Evolutionary conservation across 805 yeast genomes (phyloP).

Genomic region (Hanseniaspora jakobsenii): DNA sequence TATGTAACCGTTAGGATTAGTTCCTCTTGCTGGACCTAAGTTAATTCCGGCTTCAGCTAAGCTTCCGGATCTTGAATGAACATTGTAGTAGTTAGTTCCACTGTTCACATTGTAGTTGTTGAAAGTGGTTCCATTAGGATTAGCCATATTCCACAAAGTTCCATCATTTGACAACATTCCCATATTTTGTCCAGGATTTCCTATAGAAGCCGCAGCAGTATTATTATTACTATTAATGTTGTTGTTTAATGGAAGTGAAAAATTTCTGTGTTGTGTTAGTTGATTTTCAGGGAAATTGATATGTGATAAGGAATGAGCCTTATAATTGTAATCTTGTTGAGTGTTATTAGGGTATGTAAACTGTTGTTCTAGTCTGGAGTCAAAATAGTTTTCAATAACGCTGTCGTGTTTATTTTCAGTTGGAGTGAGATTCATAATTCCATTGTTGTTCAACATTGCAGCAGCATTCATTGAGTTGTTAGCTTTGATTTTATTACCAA

Average conservation of each 20-base stretch:
- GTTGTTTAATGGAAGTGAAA: slow-evolving; percentile 27
- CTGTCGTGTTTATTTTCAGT: slow-evolving; percentile 17
- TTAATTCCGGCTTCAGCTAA: too few relatives aligned
- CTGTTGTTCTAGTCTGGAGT: slow-evolving; percentile 5
- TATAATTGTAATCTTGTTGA: too few relatives aligned
- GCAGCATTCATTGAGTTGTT: background rate
- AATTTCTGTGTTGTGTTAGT: too few relatives aligned
- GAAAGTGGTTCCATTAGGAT: too few relatives aligned
- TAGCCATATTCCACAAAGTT: too few relatives aligned
- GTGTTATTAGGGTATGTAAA: background rate
- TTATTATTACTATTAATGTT: background rate
- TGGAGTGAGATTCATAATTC: slow-evolving; percentile 1
- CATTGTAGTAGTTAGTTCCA: background rate
- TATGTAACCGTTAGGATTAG: too few relatives aligned
- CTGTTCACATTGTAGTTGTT: background rate
- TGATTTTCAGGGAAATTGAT: too few relatives aligned
- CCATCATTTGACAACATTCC: too few relatives aligned
- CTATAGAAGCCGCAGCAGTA: too few relatives aligned
- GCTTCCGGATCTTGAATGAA: slow-evolving; percentile 7
- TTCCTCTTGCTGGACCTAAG: too few relatives aligned
- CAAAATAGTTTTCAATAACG: slow-evolving; percentile 21
- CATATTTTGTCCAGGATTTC: slow-evolving; percentile 6
- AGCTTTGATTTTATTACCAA: background rate
- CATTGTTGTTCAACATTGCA: slow-evolving; percentile 1
- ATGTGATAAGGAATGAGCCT: too few relatives aligned